These are phyloP conservation scores for Metschnikowia cubensis DNA, from an alignment of 805 yeast genomes.

Conservation along the genomic window DNA sequence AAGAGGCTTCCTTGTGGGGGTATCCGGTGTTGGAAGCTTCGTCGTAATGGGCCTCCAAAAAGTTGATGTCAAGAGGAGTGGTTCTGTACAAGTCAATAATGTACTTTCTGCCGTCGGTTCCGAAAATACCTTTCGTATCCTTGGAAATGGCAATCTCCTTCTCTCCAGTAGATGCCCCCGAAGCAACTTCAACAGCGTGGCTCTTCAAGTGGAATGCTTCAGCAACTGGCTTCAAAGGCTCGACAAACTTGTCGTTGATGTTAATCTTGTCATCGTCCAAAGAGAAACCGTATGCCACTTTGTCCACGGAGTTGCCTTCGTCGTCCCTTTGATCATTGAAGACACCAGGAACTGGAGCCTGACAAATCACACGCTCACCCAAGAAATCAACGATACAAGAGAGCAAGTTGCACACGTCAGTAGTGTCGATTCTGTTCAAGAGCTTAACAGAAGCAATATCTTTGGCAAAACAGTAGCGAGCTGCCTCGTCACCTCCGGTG, in stretches of 20 bases:
- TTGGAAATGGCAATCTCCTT: constrained; percentile 61
- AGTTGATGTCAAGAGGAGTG: constrained; percentile 79
- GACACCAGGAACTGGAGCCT: constrained; percentile 94
- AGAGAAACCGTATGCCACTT: constrained; percentile 71
- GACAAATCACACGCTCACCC: constrained; percentile 86
- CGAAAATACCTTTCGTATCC: constrained; percentile 80
- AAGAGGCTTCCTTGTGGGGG: constrained; percentile 75
- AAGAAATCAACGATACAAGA: constrained; percentile 87
- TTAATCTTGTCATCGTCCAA: constrained; percentile 53
- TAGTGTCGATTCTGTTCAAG: constrained; percentile 61
- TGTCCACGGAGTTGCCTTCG: constrained; percentile 21
- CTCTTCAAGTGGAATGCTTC: constrained; percentile 75
- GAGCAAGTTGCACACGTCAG: constrained; percentile 64
- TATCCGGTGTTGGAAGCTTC: constrained; percentile 44
- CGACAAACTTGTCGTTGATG: constrained; percentile 49
- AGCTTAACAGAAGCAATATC: constrained; percentile 71
- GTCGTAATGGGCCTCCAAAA: constrained; percentile 55
- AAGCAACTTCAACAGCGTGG: constrained; percentile 52
- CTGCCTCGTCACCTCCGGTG: constrained; percentile 81
- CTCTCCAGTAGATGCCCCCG: constrained; percentile 35
- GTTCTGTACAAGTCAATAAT: constrained; percentile 79
- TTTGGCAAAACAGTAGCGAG: constrained; percentile 72
- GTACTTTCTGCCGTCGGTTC: constrained; percentile 82
- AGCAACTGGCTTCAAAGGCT: constrained; percentile 56
- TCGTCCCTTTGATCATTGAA: constrained; percentile 39